These are phyloP conservation scores for Thermothielavioides terrestris DNA, from an alignment of 495 filamentous ascomycete species.

Conservation along the genomic window DNA sequence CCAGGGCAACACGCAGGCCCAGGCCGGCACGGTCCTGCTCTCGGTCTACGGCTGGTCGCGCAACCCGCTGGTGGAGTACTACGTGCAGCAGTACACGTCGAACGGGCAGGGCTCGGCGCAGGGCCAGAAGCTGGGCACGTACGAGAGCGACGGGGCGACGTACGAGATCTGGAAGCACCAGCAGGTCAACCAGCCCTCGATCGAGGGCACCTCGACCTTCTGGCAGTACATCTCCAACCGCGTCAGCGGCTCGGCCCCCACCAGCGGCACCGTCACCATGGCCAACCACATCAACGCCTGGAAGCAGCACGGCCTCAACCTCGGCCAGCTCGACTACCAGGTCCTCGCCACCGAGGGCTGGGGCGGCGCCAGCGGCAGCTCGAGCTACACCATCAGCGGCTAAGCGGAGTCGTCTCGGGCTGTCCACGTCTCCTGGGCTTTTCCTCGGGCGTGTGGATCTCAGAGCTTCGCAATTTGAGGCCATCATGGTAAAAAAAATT, in stretches of 20 bases:
- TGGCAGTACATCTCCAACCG: slow-evolving; percentile 52
- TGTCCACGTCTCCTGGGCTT: no score
- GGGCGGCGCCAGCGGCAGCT: slow-evolving; percentile 44
- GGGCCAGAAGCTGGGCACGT: slow-evolving; percentile 43
- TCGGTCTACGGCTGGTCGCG: slow-evolving; percentile 53
- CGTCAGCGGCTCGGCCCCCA: no score
- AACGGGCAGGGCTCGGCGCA: slow-evolving; percentile 47
- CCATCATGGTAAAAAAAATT: no score
- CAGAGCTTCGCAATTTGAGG: no score
- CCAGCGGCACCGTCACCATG: slow-evolving; percentile 41
- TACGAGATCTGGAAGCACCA: slow-evolving; percentile 57
- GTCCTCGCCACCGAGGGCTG: slow-evolving; percentile 51
- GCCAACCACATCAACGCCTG: slow-evolving; percentile 59
- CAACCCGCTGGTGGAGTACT: slow-evolving; percentile 53
- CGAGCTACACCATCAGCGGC: slow-evolving; percentile 39
- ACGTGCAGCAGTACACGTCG: slow-evolving; percentile 49
- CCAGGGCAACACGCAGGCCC: slow-evolving; percentile 45
- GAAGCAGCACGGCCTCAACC: slow-evolving; percentile 38
- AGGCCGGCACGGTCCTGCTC: no score
- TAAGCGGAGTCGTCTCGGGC: no score
- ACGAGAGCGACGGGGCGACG: slow-evolving; percentile 49
- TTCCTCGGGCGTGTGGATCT: no score
- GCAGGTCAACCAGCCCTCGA: slow-evolving; percentile 52
- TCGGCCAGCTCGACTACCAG: slow-evolving; percentile 50
- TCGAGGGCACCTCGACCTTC: slow-evolving; percentile 48